These are phyloP conservation scores for Didymellaceae sp. DNA, from an alignment of 2,329 filamentous ascomycete species.

Conservation along the genomic window DNA sequence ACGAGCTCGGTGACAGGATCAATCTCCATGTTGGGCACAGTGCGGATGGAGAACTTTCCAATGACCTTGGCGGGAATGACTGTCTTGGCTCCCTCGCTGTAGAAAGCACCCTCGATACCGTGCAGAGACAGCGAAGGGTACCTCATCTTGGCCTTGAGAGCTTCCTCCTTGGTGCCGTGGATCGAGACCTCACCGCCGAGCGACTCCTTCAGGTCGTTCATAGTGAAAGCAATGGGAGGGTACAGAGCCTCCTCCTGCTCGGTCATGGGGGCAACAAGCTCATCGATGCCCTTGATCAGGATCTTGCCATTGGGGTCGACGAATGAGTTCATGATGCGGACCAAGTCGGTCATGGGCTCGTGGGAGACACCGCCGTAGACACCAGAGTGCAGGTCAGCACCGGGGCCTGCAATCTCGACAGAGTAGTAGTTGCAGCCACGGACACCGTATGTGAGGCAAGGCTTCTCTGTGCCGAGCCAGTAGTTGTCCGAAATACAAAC, in stretches of 20 bases:
- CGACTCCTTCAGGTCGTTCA: slow-evolving; percentile 93
- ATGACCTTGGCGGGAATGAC: slow-evolving; percentile 98
- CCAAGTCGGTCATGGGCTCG: slow-evolving; percentile 97
- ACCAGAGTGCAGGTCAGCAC: slow-evolving; percentile 92
- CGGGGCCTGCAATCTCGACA: slow-evolving; percentile 87
- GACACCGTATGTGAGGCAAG: slow-evolving; percentile 95
- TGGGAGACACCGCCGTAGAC: slow-evolving; percentile 96
- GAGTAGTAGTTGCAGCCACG: slow-evolving; percentile 98
- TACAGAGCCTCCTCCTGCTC: slow-evolving; percentile 89
- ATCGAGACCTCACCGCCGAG: slow-evolving; percentile 89
- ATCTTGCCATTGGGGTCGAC: slow-evolving; percentile 94
- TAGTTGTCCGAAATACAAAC: slow-evolving; percentile 99
- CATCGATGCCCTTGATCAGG: slow-evolving; percentile 88
- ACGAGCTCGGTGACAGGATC: slow-evolving; percentile 86
- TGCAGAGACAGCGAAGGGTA: slow-evolving; percentile 93
- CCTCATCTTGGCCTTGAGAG: slow-evolving; percentile 95
- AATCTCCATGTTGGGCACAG: slow-evolving; percentile 96
- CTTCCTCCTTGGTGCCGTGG: slow-evolving; percentile 84
- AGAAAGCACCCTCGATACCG: slow-evolving; percentile 94
- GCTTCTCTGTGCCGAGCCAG: slow-evolving; percentile 99
- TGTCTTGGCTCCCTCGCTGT: slow-evolving; percentile 91
- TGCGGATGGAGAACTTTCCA: slow-evolving; percentile 98
- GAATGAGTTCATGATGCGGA: slow-evolving; percentile 79
- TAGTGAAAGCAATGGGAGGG: slow-evolving; percentile 88
- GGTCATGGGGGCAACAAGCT: slow-evolving; percentile 89